phyloP scores from a whole-genome alignment of 148 eudicot species.

The Limonium bicolor region DNA sequence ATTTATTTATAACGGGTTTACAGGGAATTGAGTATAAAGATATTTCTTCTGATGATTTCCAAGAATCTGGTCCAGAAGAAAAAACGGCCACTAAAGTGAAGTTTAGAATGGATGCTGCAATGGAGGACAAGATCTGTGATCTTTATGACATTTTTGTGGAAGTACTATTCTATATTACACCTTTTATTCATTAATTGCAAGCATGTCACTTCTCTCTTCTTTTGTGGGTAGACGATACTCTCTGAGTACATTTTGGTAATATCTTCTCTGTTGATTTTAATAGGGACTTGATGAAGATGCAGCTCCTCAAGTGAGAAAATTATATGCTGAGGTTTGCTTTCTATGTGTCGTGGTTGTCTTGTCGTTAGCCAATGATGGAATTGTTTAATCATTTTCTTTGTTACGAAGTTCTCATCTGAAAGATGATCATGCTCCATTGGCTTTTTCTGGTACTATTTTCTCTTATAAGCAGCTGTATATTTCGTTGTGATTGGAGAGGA shows the following conservation, averaged over 20 bases:
- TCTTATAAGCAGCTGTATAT: too few species aligned
- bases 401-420: too few species aligned
- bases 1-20: too few species aligned
- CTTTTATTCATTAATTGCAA: not conserved
- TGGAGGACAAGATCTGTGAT: conserved; percentile 94
- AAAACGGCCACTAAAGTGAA: conserved; percentile 37
- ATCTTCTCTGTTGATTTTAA: conserved; percentile 1
- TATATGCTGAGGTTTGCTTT: conserved; percentile 75
- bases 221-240: too few species aligned
- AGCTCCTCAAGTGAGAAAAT: conserved; percentile 79
- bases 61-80: conserved; percentile 38
- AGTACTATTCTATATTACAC: conserved; percentile 19
- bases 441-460: too few species aligned
- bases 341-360: not conserved
- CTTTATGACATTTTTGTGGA: conserved; percentile 85
- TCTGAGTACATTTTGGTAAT: too few species aligned
- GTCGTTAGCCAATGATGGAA: too few species aligned
- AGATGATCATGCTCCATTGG: too few species aligned
- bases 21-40: too few species aligned
- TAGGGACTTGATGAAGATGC: conserved; percentile 94
- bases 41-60: conserved; percentile 59
- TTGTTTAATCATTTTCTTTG: too few species aligned
- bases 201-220: not conserved
- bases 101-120: conserved; percentile 49
- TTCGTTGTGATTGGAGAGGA: too few species aligned